These are phyloP conservation scores for Aspergillus eucalypticola DNA, from an alignment of 2,329 filamentous ascomycete species.

Conservation along the genomic window DNA sequence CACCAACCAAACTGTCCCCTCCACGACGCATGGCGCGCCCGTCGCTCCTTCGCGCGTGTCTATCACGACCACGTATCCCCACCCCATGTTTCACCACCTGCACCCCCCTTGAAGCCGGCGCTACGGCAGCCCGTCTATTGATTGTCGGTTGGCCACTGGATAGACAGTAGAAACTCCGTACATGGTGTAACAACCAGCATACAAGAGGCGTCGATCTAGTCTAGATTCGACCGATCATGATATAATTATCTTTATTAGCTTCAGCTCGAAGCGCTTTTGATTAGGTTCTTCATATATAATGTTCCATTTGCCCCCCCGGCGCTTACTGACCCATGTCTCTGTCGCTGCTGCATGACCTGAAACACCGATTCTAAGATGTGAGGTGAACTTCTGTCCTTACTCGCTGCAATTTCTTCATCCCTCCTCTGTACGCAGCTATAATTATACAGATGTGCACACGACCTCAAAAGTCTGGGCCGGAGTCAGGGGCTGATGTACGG, in stretches of 20 bases:
- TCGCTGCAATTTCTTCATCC: slow-evolving; percentile 1
- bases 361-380: neutral
- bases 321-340: neutral
- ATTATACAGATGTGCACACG: neutral
- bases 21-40: neutral
- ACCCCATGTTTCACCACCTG: slow-evolving; percentile 14
- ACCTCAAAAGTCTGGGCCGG: neutral
- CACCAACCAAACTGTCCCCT: neutral
- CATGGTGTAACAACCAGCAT: neutral
- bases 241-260: neutral
- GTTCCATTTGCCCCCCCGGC: neutral
- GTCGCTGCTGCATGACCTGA: neutral
- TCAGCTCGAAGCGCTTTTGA: neutral
- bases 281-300: neutral
- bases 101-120: slow-evolving; percentile 8
- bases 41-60: slow-evolving; percentile 9
- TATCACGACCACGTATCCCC: slow-evolving; percentile 10
- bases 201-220: neutral
- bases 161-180: neutral
- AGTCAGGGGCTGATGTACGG: neutral
- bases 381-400: slow-evolving; percentile 1
- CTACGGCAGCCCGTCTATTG: neutral
- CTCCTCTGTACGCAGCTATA: neutral
- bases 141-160: too few relatives aligned
- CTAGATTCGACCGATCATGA: neutral